Conservation (phyloP, 192 early-diverging fungal species). For the Gaertneriomyces semiglobifer region DNA sequence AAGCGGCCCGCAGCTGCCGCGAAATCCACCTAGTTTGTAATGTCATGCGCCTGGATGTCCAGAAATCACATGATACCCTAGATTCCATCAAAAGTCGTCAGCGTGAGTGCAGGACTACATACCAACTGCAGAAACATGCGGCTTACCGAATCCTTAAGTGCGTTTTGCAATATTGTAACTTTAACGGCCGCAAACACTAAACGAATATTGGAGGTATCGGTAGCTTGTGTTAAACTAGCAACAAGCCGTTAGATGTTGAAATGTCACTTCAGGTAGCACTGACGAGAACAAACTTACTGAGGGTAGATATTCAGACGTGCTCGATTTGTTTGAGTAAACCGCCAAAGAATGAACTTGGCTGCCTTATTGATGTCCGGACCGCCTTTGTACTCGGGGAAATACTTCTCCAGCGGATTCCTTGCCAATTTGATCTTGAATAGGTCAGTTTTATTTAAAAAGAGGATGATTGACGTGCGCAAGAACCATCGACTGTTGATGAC, state of each 20-base stretch:
- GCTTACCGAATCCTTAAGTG: slow-evolving; percentile 28
- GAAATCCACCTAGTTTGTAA: no score
- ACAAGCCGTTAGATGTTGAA: neutral
- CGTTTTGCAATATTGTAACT: slow-evolving; percentile 78
- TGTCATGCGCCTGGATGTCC: no score
- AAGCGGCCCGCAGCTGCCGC: no score
- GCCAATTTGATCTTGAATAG: slow-evolving; percentile 79
- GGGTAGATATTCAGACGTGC: slow-evolving; percentile 79
- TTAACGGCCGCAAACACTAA: slow-evolving; percentile 91
- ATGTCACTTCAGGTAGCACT: neutral
- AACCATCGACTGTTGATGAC: slow-evolving; percentile 93
- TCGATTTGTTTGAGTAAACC: slow-evolving; percentile 81
- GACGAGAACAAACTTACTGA: slow-evolving; percentile 47
- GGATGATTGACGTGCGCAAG: slow-evolving; percentile 82
- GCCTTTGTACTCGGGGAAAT: slow-evolving; percentile 80
- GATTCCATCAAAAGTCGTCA: no score
- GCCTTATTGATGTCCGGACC: slow-evolving; percentile 78
- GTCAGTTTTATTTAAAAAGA: slow-evolving; percentile 94
- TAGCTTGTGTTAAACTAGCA: slow-evolving; percentile 78
- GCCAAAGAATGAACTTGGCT: slow-evolving; percentile 83
- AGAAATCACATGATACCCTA: no score
- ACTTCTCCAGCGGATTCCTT: slow-evolving; percentile 70
- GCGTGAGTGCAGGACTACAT: no score
- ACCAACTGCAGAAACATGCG: neutral
- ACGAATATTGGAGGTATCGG: slow-evolving; percentile 84